Evolutionary conservation across 1,284 basidiomycete genomes (phyloP).

Genomic region (Cerrena zonata): DNA sequence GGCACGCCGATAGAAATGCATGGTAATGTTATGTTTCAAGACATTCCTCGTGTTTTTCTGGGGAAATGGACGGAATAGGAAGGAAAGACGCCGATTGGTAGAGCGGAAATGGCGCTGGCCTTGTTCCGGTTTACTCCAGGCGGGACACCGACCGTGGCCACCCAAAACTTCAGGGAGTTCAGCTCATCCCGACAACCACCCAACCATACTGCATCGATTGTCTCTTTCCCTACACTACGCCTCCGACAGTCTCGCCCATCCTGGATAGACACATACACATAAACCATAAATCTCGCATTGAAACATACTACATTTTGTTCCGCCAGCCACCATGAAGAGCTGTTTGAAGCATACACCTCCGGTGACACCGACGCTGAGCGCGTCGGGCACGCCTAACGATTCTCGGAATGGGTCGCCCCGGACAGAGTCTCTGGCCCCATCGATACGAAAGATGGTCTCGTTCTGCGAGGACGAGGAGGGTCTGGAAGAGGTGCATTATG

Average conservation of each 20-base stretch:
- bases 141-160: neutral
- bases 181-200: neutral
- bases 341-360: slow-evolving; percentile 36
- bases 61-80: neutral
- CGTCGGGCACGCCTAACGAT: slow-evolving; percentile 18
- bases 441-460: slow-evolving; percentile 44
- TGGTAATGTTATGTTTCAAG: too few relatives aligned
- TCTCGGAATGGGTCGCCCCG: slow-evolving; percentile 16
- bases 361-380: slow-evolving; percentile 24
- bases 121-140: neutral
- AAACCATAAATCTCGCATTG: neutral
- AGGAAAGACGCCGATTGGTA: neutral
- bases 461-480: slow-evolving; percentile 48
- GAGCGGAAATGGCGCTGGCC: neutral
- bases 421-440: slow-evolving; percentile 15
- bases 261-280: slow-evolving; percentile 2
- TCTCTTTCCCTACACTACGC: neutral
- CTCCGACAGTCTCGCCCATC: neutral
- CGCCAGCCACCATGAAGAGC: slow-evolving; percentile 34
- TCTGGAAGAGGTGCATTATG: slow-evolving; percentile 44
- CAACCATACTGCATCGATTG: neutral
- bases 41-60: too few relatives aligned
- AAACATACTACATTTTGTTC: neutral
- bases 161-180: slow-evolving; percentile 7
- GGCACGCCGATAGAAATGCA: too few relatives aligned